Evolutionary conservation across 305 asterid genomes (phyloP), one percentile per base, ranked within the genome.

Genomic region (Fraxinus albicans): DNA sequence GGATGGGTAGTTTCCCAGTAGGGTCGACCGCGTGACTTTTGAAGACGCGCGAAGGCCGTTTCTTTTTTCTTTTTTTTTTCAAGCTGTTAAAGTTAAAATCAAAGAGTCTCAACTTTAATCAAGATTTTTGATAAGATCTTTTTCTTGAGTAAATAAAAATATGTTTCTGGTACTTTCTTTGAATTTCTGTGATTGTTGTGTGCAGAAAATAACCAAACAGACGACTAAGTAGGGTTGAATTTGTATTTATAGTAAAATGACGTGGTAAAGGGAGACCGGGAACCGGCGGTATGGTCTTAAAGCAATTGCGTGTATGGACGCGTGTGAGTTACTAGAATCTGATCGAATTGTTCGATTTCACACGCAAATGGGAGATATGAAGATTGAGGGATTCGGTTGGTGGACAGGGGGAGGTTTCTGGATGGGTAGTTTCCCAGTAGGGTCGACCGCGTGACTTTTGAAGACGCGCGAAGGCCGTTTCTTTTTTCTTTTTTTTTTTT

Each of bases 371-470:
- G 50, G 31, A 73, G 21, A 8, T 38, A 27, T 13, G 72, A 35
- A 25, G 60, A 5, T 58, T 53, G 55, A 81, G 77, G 58, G 82
- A 36, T 79, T 79, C 78, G 29, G 4, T 38, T 4, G 75, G 29
- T n/a, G 40, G 83, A 82, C 88, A 83, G 85, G 87, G 85, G 88
- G 77, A 78, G 83, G 88, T 80, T 81, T 36, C 25, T 40, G 34
- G 72, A 17, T 17, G 21, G 75, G 75, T 69, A 60, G 34, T 58
- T 78, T 8, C 27, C 50, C 42, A 79, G 84, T 17, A 13, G 25
- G 19, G 70, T 77, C 15, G 44, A 70, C 78, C 77, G 77, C 36
- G 50, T 27, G 60, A 27, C 6, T 25, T 69, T 70, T 73, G 25
- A 67, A 25, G 70, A 40, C 78, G 75, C 75, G 75, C 75, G 75